A percentile compares a stretch with the other conserved stretches of the same genome.
Conservation (phyloP, 2,329 filamentous ascomycete genomes). For the Cytospora piceicola region DNA sequence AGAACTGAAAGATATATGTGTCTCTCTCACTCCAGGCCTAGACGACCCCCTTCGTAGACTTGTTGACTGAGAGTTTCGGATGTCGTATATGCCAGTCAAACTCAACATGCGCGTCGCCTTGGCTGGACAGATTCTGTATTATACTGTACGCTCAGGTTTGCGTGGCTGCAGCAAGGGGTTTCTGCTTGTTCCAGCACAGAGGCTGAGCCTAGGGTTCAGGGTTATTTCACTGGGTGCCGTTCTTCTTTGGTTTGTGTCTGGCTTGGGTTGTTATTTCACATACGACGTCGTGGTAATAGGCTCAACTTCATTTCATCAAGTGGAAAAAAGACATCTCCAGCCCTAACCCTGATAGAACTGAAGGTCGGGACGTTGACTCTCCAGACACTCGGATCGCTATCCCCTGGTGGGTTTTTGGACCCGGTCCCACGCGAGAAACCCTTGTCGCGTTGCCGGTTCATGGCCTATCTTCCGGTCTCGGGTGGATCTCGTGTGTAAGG, state of each 20-base stretch:
- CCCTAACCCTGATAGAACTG: not conserved
- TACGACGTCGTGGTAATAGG: not conserved
- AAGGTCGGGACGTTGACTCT: no score
- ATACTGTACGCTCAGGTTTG: not conserved
- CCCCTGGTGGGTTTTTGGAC: not conserved
- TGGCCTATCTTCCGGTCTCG: constrained; percentile 2
- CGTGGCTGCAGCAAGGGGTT: not conserved
- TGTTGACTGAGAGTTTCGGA: not conserved
- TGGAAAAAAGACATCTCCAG: not conserved
- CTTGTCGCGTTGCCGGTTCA: not conserved
- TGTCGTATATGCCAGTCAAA: not conserved
- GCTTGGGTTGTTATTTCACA: not conserved
- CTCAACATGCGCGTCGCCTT: no score
- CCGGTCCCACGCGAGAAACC: not conserved
- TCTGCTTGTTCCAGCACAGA: not conserved
- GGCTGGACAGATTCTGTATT: no score
- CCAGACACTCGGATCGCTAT: not conserved
- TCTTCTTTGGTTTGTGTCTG: not conserved
- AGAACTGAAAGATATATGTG: not conserved
- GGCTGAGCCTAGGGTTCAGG: not conserved
- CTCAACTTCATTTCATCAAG: no score
- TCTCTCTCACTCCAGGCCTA: not conserved
- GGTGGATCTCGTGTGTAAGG: constrained; percentile 1
- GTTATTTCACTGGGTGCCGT: no score
- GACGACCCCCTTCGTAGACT: not conserved